These are phyloP conservation scores for Colletotrichum sp. DNA, from an alignment of 2,329 filamentous ascomycete species.

Conservation along the genomic window DNA sequence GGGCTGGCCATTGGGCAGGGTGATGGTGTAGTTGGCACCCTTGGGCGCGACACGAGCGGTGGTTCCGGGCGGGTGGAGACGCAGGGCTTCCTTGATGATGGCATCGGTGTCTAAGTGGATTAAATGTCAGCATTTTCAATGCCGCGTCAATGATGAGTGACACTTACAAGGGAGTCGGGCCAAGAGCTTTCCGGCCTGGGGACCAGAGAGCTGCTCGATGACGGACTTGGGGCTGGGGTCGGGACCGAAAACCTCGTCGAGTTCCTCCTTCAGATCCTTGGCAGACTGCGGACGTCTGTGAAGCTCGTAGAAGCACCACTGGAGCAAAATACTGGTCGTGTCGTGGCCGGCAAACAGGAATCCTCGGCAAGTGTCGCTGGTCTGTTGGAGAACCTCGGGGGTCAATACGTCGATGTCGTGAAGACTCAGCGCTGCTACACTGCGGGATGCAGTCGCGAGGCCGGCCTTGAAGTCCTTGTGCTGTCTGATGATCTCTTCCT, in stretches of 20 bases:
- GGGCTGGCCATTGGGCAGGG: constrained; percentile 29
- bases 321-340: constrained; percentile 39
- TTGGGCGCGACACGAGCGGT: constrained; percentile 29
- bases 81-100: constrained; percentile 40
- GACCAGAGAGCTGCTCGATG: constrained; percentile 27
- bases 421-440: constrained; percentile 37
- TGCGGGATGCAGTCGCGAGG: constrained; percentile 18
- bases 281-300: constrained; percentile 32
- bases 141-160: too few relatives aligned
- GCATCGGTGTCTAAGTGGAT: constrained; percentile 29
- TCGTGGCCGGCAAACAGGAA: constrained; percentile 48
- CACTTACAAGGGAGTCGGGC: constrained; percentile 31
- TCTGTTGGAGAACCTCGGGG: constrained; percentile 30
- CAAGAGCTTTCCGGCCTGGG: constrained; percentile 33
- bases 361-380: constrained; percentile 38
- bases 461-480: constrained; percentile 13
- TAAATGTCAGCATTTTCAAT: background rate
- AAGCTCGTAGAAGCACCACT: constrained; percentile 42
- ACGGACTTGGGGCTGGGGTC: constrained; percentile 27
- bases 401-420: constrained; percentile 30
- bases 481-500: constrained; percentile 20
- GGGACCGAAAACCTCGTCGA: constrained; percentile 37
- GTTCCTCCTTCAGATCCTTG: constrained; percentile 34
- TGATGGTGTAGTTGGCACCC: constrained; percentile 24
- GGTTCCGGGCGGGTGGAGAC: constrained; percentile 37